phyloP scores from a whole-genome alignment of 2,329 filamentous ascomycete genomes.

The Xylariaceae sp. region DNA sequence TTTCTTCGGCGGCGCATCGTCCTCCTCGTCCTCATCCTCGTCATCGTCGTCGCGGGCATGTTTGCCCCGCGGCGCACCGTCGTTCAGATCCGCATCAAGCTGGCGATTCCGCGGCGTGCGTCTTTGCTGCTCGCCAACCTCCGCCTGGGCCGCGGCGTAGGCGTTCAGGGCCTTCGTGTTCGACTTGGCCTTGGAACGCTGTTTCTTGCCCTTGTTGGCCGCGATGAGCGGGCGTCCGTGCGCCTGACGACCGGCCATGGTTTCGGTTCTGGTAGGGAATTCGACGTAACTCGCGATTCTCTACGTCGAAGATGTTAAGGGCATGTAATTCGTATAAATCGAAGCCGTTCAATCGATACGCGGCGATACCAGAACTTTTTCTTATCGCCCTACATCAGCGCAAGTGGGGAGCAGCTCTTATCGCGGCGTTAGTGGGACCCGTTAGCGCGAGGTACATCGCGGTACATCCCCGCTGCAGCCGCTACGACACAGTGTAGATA shows the following conservation, averaged over 20 bases:
- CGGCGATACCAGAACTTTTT: constrained; percentile 21
- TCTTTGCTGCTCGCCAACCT: constrained; percentile 44
- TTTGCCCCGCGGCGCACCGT: constrained; percentile 33
- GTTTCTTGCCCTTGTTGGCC: constrained; percentile 27
- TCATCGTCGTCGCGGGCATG: constrained; percentile 42
- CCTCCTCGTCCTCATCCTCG: constrained; percentile 57
- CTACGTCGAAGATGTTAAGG: too few species aligned
- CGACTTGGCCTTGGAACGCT: constrained; percentile 44
- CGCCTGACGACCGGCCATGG: constrained; percentile 55
- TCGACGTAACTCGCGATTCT: too few species aligned
- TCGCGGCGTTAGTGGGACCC: background rate
- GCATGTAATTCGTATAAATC: background rate
- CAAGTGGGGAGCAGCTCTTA: constrained; percentile 18
- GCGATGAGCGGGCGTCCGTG: constrained; percentile 49
- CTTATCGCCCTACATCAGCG: constrained; percentile 18
- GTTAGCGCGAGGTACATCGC: background rate
- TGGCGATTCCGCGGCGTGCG: constrained; percentile 47
- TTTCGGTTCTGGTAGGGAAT: background rate
- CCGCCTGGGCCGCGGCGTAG: constrained; percentile 52
- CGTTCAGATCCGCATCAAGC: constrained; percentile 40
- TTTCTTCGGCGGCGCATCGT: constrained; percentile 45
- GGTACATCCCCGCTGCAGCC: background rate
- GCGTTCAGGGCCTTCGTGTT: constrained; percentile 51
- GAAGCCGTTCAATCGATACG: background rate
- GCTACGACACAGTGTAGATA: background rate